phyloP scores from a whole-genome alignment of 2,329 filamentous ascomycete species.

The Aspergillus vadensis region DNA sequence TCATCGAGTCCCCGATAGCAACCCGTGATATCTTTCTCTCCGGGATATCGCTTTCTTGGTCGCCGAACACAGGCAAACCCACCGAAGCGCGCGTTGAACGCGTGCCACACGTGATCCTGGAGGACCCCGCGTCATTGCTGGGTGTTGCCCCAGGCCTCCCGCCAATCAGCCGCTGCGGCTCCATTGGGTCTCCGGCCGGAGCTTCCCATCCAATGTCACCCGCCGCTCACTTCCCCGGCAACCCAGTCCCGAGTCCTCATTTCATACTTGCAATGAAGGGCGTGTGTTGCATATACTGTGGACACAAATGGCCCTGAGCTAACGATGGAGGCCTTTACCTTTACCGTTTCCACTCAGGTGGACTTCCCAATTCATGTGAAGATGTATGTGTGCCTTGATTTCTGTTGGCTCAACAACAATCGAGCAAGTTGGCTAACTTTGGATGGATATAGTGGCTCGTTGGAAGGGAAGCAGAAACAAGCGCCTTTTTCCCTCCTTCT shows the following conservation, averaged over 20 bases:
- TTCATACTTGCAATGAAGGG: conserved; percentile 17
- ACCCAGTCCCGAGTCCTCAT: background rate
- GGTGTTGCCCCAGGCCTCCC: background rate
- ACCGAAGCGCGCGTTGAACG: background rate
- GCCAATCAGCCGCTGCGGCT: conserved; percentile 16
- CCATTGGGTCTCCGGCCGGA: conserved; percentile 8
- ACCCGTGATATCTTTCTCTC: background rate
- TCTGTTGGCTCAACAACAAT: background rate
- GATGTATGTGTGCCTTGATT: conserved; percentile 54
- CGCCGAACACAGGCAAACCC: background rate
- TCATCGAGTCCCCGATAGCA: background rate
- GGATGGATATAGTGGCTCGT: conserved; percentile 59
- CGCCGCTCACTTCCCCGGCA: background rate
- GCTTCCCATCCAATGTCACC: conserved; percentile 4
- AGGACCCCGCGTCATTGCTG: conserved; percentile 18
- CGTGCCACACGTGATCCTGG: conserved; percentile 15
- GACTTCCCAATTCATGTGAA: conserved; percentile 68
- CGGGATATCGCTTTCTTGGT: background rate
- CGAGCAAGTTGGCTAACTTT: conserved; percentile 2
- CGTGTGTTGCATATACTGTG: background rate
- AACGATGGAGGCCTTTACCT: conserved; percentile 91
- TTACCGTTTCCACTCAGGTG: conserved; percentile 84
- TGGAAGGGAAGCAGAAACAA: conserved; percentile 76
- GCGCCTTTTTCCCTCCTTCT: conserved; percentile 77
- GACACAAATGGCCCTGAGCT: background rate